Conservation (phyloP, 1,139 yeast species). For the Pichiaceae sp. region DNA sequence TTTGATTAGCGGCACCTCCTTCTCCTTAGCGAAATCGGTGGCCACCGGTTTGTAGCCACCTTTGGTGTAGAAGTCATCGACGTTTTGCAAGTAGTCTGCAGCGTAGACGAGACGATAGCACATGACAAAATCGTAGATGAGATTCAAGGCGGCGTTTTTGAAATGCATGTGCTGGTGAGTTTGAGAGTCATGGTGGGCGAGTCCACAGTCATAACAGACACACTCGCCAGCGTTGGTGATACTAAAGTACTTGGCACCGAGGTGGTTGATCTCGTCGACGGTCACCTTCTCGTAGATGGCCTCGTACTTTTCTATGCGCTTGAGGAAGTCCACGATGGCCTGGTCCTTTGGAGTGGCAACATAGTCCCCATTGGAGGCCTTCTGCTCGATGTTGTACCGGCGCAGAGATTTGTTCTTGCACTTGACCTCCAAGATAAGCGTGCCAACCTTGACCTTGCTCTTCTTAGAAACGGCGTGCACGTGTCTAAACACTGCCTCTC, state of each 20-base stretch:
- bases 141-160: conserved; percentile 14
- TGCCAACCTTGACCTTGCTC: conserved; percentile 13
- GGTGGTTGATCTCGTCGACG: conserved; percentile 33
- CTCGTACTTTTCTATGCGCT: conserved; percentile 46
- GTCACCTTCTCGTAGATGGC: conserved; percentile 51
- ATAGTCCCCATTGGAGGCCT: conserved; percentile 34
- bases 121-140: conserved; percentile 20
- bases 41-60: conserved; percentile 21
- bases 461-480: conserved; percentile 10
- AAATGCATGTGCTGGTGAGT: conserved; percentile 15
- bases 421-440: conserved; percentile 34
- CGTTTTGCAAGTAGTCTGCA: conserved; percentile 14
- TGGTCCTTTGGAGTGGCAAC: conserved; percentile 21
- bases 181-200: conserved; percentile 13
- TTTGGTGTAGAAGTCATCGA: conserved; percentile 19
- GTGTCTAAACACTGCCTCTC: conserved; percentile 15
- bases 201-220: conserved; percentile 23
- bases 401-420: conserved; percentile 35
- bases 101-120: conserved; percentile 20
- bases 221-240: conserved; percentile 41
- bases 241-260: conserved; percentile 34
- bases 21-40: conserved; percentile 1
- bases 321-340: conserved; percentile 55
- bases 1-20: conserved; percentile 6
- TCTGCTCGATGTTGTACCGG: conserved; percentile 52